A percentile compares a stretch with the other conserved stretches of the same genome.
Conservation (phyloP, 1,284 basidiomycete genomes). For the Polyporus tsugae region DNA sequence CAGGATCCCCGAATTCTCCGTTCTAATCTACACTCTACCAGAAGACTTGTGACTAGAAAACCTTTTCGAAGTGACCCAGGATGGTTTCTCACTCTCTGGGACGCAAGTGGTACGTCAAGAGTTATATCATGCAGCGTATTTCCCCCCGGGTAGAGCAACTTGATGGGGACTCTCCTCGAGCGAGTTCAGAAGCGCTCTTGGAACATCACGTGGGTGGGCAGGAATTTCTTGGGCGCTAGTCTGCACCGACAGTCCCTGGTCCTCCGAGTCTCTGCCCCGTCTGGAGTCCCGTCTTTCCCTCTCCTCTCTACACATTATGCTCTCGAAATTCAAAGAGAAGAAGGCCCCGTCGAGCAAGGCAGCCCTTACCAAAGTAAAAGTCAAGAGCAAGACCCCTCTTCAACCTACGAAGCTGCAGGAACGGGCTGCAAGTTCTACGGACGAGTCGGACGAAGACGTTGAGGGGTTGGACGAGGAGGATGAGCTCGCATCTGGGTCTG, state of each 20-base stretch:
- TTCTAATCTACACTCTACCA: no score
- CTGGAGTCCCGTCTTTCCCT: background rate
- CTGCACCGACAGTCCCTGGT: background rate
- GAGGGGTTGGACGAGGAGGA: conserved; percentile 45
- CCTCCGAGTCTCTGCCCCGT: no score
- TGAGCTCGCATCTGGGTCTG: conserved; percentile 17
- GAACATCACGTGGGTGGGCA: conserved; percentile 14
- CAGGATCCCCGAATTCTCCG: no score
- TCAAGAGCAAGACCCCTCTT: conserved; percentile 11
- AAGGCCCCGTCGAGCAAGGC: conserved; percentile 5
- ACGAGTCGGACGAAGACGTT: conserved; percentile 32
- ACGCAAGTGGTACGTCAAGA: no score
- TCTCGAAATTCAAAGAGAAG: conserved; percentile 20
- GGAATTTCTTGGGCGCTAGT: conserved; percentile 25
- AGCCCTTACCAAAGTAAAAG: conserved; percentile 13
- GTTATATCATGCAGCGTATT: no score
- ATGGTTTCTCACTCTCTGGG: no score
- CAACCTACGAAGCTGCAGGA: conserved; percentile 24
- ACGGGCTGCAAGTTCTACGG: conserved; percentile 22
- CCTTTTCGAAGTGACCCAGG: no score
- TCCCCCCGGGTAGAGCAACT: no score
- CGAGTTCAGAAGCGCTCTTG: background rate
- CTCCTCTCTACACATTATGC: conserved; percentile 11
- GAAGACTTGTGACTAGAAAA: no score
- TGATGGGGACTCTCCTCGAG: no score